Evolutionary conservation across 345 rosid genomes (phyloP), one percentile per base, ranked within the genome.

Genomic region (Balakata baccata): DNA sequence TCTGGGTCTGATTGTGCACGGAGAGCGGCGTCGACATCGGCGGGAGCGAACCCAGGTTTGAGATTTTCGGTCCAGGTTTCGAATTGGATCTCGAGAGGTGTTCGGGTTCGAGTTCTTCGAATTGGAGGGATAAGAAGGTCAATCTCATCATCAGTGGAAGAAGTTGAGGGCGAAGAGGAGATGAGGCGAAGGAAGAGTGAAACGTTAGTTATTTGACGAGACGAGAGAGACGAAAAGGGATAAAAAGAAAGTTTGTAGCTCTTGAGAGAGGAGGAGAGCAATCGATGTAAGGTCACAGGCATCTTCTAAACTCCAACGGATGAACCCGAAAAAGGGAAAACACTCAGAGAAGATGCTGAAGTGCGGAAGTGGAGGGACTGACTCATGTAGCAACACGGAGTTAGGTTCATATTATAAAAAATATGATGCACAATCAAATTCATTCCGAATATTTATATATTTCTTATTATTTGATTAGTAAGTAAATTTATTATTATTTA

Each of bases 1-100:
- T 95, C 93, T 14, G 99, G 89, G 76, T 95, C 97, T 7, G 87
- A 77, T 80, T 89, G 98, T 25, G 94, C 89, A 11, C 82, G 87
- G 63, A 95, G 66, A 49, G 98, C 97, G 5, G 73, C 52, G 11
- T 81, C 90, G 12, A 95, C 98, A 39, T 92, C 94, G 9, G 86
- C 62, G 0, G 89, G 75, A 38, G 87, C 86, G 88, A 95, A 92
- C 2, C 96, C 98, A 38, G 93, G 96, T 81, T 86, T 88, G 20
- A 95, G 96, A 67, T 78, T 86, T 29, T 87, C 87, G 74, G 84
- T 84, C 98, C 98, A 95, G 14, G 90, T 78, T 76, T 95, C 96
- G 81, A 95, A 92, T 66, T 89, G 90, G 64, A 84, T 80, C 68
- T 91, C 91, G 23, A 89, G 89, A 18, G 94, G 98, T 16, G 98